Evolutionary conservation across 2,329 filamentous ascomycete species (phyloP).

Genomic region (Sordariomycetes sp.): DNA sequence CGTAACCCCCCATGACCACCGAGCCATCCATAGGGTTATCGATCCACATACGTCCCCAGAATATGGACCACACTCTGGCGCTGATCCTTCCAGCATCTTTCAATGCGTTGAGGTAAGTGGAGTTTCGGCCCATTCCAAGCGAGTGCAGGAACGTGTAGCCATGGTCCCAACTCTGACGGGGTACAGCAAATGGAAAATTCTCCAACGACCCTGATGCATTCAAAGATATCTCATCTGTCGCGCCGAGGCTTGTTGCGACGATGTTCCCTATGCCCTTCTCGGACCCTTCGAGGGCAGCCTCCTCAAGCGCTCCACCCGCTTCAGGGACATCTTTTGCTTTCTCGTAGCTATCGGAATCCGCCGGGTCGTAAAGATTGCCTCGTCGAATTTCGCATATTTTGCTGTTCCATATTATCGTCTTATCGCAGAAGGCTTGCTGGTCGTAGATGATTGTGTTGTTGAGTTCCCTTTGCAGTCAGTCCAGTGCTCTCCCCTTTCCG

Average conservation of each 20-base stretch:
- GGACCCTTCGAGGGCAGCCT: slow-evolving; percentile 8
- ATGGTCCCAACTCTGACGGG: slow-evolving; percentile 14
- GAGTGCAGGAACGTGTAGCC: slow-evolving; percentile 16
- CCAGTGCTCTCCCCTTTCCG: accelerated
- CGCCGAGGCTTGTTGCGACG: slow-evolving; percentile 10
- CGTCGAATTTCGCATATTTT: slow-evolving; percentile 15
- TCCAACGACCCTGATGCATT: slow-evolving; percentile 3
- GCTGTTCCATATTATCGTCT: slow-evolving; percentile 16
- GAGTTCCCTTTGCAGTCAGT: slow-evolving; percentile 16
- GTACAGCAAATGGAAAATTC: slow-evolving; percentile 15
- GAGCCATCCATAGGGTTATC: slow-evolving; percentile 16
- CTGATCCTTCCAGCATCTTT: slow-evolving; percentile 10
- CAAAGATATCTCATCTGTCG: slow-evolving; percentile 10
- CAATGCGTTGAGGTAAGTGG: slow-evolving; percentile 17
- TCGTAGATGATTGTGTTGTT: slow-evolving; percentile 25
- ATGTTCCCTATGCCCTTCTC: slow-evolving; percentile 13
- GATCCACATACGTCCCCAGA: slow-evolving; percentile 22
- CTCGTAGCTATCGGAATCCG: slow-evolving; percentile 4
- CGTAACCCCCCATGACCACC: slow-evolving; percentile 21
- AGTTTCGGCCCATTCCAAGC: slow-evolving; percentile 18
- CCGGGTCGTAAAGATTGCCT: slow-evolving; percentile 10
- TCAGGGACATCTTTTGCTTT: slow-evolving; percentile 7
- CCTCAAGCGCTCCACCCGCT: slow-evolving; percentile 11
- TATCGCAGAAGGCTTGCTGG: slow-evolving; percentile 15
- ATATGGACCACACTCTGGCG: slow-evolving; percentile 23